Conservation (phyloP, 352 stramenopile species). For the Globisporangium canariense region DNA sequence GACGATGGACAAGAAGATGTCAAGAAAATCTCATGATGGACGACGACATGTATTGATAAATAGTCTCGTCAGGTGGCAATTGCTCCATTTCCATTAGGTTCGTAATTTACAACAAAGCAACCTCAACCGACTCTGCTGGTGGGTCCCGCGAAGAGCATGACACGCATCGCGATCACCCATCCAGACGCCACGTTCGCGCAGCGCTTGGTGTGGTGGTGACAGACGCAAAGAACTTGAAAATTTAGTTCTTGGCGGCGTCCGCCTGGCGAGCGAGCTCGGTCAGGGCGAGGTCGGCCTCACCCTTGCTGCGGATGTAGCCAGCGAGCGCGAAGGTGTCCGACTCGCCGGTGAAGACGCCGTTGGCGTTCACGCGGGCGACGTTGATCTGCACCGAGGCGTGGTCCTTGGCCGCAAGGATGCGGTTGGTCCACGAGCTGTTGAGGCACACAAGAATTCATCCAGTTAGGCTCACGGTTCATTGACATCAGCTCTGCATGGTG, state of each 20-base stretch:
- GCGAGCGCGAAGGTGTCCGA: constrained; percentile 93
- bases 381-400: constrained; percentile 98
- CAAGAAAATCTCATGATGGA: not conserved
- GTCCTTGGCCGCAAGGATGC: constrained; percentile 97
- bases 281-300: constrained; percentile 93
- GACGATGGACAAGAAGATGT: not conserved
- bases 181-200: not conserved
- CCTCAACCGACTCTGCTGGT: constrained; percentile 19
- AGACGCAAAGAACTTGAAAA: not conserved
- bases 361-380: constrained; percentile 96
- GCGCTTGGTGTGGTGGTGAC: not conserved
- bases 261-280: constrained; percentile 76
- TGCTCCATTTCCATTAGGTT: constrained; percentile 17
- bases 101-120: constrained; percentile 14
- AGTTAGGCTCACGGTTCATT: not conserved
- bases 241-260: constrained; percentile 82
- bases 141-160: not conserved
- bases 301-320: constrained; percentile 97
- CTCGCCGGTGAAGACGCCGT: constrained; percentile 96
- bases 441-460: constrained; percentile 1
- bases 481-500: not conserved
- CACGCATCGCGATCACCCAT: not conserved
- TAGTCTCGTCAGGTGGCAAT: constrained; percentile 13
- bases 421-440: constrained; percentile 96
- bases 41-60: constrained; percentile 15